phyloP scores from a whole-genome alignment of 768 basidiomycete genomes.

The Termitomyces sp. region DNA sequence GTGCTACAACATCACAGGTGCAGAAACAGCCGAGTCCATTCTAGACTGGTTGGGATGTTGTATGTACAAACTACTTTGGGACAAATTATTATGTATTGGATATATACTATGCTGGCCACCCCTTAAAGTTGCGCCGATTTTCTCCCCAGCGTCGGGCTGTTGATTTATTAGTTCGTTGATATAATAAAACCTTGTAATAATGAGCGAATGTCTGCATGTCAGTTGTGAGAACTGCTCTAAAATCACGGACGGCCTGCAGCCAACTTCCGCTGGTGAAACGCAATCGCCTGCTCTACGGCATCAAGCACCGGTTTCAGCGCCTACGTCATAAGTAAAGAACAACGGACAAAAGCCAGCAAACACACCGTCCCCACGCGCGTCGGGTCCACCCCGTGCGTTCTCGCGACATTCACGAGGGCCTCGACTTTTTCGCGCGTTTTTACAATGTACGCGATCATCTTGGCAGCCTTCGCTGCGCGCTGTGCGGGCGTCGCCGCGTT shows the following conservation, averaged over 20 bases:
- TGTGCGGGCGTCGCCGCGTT: slow-evolving; percentile 56
- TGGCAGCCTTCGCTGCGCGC: slow-evolving; percentile 70
- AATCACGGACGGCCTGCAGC: slow-evolving; percentile 5
- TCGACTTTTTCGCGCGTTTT: slow-evolving; percentile 81
- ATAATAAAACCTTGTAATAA: not conserved
- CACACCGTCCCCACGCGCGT: slow-evolving; percentile 60
- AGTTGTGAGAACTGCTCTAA: slow-evolving; percentile 6
- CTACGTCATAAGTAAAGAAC: slow-evolving; percentile 25
- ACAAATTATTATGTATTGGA: not conserved
- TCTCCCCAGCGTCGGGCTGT: no score
- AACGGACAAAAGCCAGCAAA: not conserved
- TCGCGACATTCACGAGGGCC: slow-evolving; percentile 62
- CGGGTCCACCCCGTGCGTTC: slow-evolving; percentile 57
- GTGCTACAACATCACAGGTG: slow-evolving; percentile 46
- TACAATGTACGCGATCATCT: slow-evolving; percentile 81
- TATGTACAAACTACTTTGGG: not conserved
- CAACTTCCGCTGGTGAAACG: slow-evolving; percentile 46
- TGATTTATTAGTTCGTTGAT: not conserved
- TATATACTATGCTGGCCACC: no score
- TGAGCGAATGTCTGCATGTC: not conserved
- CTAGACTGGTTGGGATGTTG: slow-evolving; percentile 17
- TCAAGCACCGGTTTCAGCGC: slow-evolving; percentile 72
- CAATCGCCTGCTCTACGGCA: slow-evolving; percentile 69
- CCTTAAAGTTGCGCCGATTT: no score
- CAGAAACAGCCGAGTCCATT: slow-evolving; percentile 49